A percentile compares a stretch with the other conserved stretches of the same genome.
phyloP scores from a whole-genome alignment of 768 basidiomycete species.

The Suillus variegatus region DNA sequence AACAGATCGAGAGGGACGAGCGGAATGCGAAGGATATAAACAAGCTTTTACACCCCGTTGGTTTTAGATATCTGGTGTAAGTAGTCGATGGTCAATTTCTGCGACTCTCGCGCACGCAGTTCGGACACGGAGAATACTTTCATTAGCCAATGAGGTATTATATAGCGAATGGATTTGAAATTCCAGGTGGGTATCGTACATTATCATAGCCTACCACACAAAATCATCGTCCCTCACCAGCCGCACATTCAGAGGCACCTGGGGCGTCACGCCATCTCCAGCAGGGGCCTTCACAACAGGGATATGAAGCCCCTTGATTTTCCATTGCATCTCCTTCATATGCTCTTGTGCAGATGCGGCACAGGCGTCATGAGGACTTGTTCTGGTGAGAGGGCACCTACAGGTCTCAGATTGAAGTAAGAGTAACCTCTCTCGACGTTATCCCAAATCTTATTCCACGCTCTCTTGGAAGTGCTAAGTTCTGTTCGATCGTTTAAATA shows the following conservation, averaged over 20 bases:
- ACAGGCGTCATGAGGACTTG: too few species aligned
- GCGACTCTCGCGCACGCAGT: neutral
- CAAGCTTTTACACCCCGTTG: neutral
- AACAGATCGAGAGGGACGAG: constrained; percentile 37
- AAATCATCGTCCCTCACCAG: constrained; percentile 19
- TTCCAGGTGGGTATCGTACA: neutral
- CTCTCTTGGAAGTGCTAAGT: constrained; percentile 61
- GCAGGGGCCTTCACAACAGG: constrained; percentile 27
- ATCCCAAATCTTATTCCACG: constrained; percentile 85
- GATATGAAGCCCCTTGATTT: constrained; percentile 22
- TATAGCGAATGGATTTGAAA: neutral
- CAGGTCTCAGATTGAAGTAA: neutral
- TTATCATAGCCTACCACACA: neutral
- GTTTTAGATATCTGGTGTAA: constrained; percentile 4
- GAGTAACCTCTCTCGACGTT: constrained; percentile 76
- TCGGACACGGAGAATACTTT: neutral
- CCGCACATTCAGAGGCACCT: constrained; percentile 23
- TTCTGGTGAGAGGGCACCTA: too few species aligned
- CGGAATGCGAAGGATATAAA: neutral
- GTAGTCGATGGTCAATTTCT: neutral
- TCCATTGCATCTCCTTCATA: constrained; percentile 29
- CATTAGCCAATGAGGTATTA: neutral
- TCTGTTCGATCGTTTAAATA: constrained; percentile 73
- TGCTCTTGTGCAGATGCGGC: constrained; percentile 15
- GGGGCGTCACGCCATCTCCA: constrained; percentile 21